A percentile compares a stretch with the other conserved stretches of the same genome.
Conservation (phyloP, 805 yeast species). For the Yamadazyma kitorensis region DNA sequence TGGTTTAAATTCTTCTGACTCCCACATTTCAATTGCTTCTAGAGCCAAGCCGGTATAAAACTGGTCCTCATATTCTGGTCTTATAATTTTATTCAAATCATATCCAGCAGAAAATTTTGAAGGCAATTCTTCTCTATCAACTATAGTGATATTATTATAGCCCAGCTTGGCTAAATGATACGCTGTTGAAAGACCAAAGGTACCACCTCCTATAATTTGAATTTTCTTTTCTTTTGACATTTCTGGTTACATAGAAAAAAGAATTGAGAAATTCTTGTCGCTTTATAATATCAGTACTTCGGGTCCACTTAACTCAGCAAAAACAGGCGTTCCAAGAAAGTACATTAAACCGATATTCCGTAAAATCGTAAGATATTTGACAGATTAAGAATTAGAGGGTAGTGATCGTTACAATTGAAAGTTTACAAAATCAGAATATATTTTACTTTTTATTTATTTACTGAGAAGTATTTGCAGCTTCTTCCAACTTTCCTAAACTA, state of each 20-base stretch:
- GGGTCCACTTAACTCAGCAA: too few relatives aligned
- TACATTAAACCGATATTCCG: too few relatives aligned
- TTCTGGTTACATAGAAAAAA: too few relatives aligned
- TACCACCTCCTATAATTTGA: constrained; percentile 53
- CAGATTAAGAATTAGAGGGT: too few relatives aligned
- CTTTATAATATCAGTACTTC: too few relatives aligned
- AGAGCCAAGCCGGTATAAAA: constrained; percentile 41
- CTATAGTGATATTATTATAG: constrained; percentile 33
- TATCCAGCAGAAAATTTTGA: constrained; percentile 46
- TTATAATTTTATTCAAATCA: constrained; percentile 48
- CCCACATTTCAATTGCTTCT: constrained; percentile 44
- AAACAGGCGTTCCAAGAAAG: too few relatives aligned
- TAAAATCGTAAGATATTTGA: too few relatives aligned
- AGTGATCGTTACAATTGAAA: too few relatives aligned
- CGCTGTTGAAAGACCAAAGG: constrained; percentile 51
- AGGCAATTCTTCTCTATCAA: constrained; percentile 36
- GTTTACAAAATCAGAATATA: too few relatives aligned
- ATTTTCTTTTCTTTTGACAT: constrained; percentile 22
- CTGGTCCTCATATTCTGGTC: constrained; percentile 46
- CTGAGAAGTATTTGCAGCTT: constrained; percentile 21
- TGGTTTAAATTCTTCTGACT: constrained; percentile 26
- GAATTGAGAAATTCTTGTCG: too few relatives aligned
- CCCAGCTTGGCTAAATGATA: constrained; percentile 38
- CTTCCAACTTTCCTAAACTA: constrained; percentile 17
- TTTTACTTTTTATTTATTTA: constrained; percentile 10